Evolutionary conservation across 2,329 filamentous ascomycete species (phyloP), one percentile per base, ranked within the genome.

Genomic region (Beauveria brongniartii): DNA sequence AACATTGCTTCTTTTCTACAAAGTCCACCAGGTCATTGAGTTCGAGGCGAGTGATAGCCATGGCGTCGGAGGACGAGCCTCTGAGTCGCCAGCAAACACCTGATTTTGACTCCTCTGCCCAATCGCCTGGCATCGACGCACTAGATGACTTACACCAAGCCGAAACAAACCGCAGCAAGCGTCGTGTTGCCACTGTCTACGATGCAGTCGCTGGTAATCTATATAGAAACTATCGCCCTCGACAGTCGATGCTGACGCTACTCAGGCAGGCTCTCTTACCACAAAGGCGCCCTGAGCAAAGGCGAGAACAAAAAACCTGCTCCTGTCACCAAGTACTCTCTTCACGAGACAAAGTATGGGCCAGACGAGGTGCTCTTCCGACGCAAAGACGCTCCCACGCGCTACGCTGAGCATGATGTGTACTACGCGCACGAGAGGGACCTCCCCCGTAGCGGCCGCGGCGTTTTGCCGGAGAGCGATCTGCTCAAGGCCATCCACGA

Each of bases 311-410:
- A 14, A 37, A 48, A 56, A 28, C 40, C 61, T 58, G 43, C 68
- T 65, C 62, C 67, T 64, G 53, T 64, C 69, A 55, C 68, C 54
- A 63, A 61, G 50, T 47, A 62, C 62, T 63, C 61, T n/a, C 54
- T 60, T 3, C 58, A 47, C 3, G 55, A 61, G 28, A 41, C 47
- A 20, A 68, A 70, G 9, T 73, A 89, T 5, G 78, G 86, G 2
- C 88, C 89, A 2, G 89, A 91, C 59, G 85, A 90, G 62, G 83
- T 88, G 1, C 80, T 92, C 4, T 92, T 90, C 71, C 83, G 83
- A 30, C 81, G 82, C 52, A 78, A 78, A 64, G 76, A 82, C 62
- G 88, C 89, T 1, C 89, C 89, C 2, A 74, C 78, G 22, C 84
- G 88, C 58, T 91, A 85, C 68, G 82, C 82, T 59, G 89, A 92